Evolutionary conservation across 352 stramenopile species (phyloP), one percentile per base, ranked within the genome.

Genomic region (Salisapilia sapeloensis): DNA sequence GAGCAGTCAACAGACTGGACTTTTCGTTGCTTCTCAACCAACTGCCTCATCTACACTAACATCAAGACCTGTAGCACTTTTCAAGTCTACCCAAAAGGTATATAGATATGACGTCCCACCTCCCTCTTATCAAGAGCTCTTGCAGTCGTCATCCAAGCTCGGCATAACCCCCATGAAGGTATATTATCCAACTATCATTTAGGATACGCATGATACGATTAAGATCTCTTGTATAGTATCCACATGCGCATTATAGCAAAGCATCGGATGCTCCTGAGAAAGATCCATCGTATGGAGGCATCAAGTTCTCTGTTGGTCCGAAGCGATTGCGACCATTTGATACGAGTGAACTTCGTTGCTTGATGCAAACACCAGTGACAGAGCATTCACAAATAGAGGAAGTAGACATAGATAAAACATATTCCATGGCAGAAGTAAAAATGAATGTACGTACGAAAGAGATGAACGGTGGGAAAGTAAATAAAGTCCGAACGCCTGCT

Each of bases 261-360:
- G 24, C 34, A 10, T 33, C 41, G 4, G 69, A 91, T 41, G 75
- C 84, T 12, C 71, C 75, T 9, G 55, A 66, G 0, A 82, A 83
- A 43, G 35, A 66, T 2, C 54, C 87, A 31, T 37, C 85, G 4
- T 91, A 84, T 49, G 72, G 63, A 25, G 71, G 75, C 4, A 56
- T 67, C 24, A 78, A 75, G 22, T 80, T 81, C 4, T 44, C 53
- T 2, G 46, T 49, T 0, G 56, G 53, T 38, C 21, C 54, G 4
- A 44, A 17, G 1, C 50, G 75, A 31, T 35, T 76, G 7, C 29
- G 21, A 2, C 13, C 21, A 6, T 91, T 84, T 43, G 39, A 82
- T 34, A 81, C 72, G 7, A 33, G 22, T 1, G n/a, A n/a, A 29
- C n/a, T 29, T 29, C 12, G n/a, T 29, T 29, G 24, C 24, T 12